Base-by-base conservation (phyloP, 352 stramenopile genomes). In the Thalassiosira ordinaria region DNA sequence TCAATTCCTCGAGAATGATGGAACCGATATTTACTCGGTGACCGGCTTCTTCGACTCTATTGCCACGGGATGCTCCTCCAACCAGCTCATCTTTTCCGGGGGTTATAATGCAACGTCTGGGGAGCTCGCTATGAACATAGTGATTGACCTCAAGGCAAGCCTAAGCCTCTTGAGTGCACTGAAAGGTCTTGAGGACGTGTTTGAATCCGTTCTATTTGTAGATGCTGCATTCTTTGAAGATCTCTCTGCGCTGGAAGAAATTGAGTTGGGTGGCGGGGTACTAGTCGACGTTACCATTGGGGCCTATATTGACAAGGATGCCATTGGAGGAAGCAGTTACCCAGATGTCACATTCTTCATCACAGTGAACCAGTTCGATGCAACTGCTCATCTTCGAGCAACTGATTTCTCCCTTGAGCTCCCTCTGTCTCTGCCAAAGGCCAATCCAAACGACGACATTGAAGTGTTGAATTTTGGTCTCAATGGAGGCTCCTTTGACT, bases 241-340 rank as follows among this genome's bases (percentile, higher is more conserved):
- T 18, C 51, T 82, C 29, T 44, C 47, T 20, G 11, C 46, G 11
- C 24, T 67, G 22, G 35, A 72, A 13, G 39, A 46, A 24, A 37
- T 82, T 31, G 35, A 61, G 31, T 41, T 82, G 22, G 20, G 20
- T 39, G 74, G 74, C n/a, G 49, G 16, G n/a, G 14, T 82, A 20
- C 51, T 82, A 6, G 55, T 82, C 35, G 74, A 83, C 59, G 55
- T 83, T n/a, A 70, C 44, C 41, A 35, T 79, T 33, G 59, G 39
- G 26, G 74, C 74, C 44, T 63, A n/a, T 16, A 83, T 83, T 47
- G 27, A 44, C 16, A 7, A 7, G 7, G n/a, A 22, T 53, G 20
- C 27, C 29, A 51, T 74, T n/a, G 64, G 39, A n/a, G 33, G 4
- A 5, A 44, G 26, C 16, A 59, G 14, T 22, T 79, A 70, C 46